A percentile compares a stretch with the other conserved stretches of the same genome.
Conservation (phyloP, 2,329 filamentous ascomycete genomes). For the Knoxdaviesia proteae region DNA sequence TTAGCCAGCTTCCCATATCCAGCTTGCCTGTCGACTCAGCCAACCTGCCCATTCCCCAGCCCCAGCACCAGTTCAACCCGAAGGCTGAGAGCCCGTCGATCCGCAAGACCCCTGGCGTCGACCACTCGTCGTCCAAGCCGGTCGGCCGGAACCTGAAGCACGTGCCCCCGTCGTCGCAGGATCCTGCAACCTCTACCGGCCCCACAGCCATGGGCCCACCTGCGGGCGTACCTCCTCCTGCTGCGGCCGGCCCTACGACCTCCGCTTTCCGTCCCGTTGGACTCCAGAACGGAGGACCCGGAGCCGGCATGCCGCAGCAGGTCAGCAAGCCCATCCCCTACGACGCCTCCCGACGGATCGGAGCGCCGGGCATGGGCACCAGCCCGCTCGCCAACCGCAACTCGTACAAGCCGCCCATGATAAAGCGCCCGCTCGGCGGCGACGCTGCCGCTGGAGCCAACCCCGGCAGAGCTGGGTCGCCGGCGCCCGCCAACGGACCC, state of each 20-base stretch:
- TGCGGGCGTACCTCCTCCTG: background rate
- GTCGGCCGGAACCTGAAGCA: slow-evolving; percentile 37
- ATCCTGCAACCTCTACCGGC: slow-evolving; percentile 5
- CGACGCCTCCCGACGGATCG: slow-evolving; percentile 30
- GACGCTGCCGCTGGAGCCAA: slow-evolving; percentile 5
- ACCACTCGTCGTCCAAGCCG: slow-evolving; percentile 59
- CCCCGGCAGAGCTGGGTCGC: background rate
- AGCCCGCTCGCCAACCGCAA: slow-evolving; percentile 37
- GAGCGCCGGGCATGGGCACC: slow-evolving; percentile 29
- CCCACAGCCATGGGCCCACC: background rate
- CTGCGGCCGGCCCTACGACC: no score
- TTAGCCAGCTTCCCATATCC: slow-evolving; percentile 30
- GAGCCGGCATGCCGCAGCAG: slow-evolving; percentile 14
- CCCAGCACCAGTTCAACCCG: slow-evolving; percentile 45
- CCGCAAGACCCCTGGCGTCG: slow-evolving; percentile 70
- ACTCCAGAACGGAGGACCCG: background rate
- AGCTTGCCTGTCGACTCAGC: slow-evolving; percentile 17
- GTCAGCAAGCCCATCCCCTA: slow-evolving; percentile 32
- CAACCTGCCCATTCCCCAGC: slow-evolving; percentile 19
- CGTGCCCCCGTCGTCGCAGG: slow-evolving; percentile 18
- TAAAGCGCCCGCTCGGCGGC: slow-evolving; percentile 26
- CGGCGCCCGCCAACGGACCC: slow-evolving; percentile 5
- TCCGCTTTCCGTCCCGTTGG: no score
- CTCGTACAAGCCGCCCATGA: slow-evolving; percentile 37
- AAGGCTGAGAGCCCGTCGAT: slow-evolving; percentile 66